Evolutionary conservation across 805 yeast species (phyloP), one percentile per base, ranked within the genome.

Genomic region (Yarrowia sp.): DNA sequence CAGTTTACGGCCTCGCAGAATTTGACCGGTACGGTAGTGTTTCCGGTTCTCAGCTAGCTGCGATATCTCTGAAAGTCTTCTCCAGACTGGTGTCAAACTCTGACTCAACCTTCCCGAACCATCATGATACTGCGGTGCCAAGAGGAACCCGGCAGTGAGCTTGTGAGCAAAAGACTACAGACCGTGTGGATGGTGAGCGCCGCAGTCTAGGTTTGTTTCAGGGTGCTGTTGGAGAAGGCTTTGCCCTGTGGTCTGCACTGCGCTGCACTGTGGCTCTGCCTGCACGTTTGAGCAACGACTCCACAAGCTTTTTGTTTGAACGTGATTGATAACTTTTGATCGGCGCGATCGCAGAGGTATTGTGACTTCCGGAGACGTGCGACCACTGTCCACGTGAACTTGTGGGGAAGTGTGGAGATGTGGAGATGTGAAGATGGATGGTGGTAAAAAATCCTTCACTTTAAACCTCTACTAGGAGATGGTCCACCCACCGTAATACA

Each of bases 181-280:
- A 20, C 50, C 50, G 36, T 24, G 34, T 46, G 34, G 50, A 46
- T 24, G 34, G 17, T 13, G 14, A 7, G 10, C 14, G 34, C 50
- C 50, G 34, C 50, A 24, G 34, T 46, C 50, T 46, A 46, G 50
- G 34, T 46, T 46, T 46, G 50, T 46, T 46, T 46, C 50, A 46
- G 50, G 49, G 49, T 44, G 49, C 49, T 19, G n/a, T 44, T 15
- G 30, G 30, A 20, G 30, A 24, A 24, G 30, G 30, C 30, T 24
- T 24, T 24, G 30, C 30, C n/a, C n/a, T n/a, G n/a, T n/a, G n/a
- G 24, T 9, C 30, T 43, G 47, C 30, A 43, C 47, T 6, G 47
- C 36, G 9, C 30, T 19, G 47, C 30, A 43, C 4, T 1, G 49
- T 44, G 49, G 49, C 49, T 19, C 49, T 44, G 49, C 4, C 20